Evolutionary conservation across 768 basidiomycete species (phyloP).

Genomic region (Trametes villosa): DNA sequence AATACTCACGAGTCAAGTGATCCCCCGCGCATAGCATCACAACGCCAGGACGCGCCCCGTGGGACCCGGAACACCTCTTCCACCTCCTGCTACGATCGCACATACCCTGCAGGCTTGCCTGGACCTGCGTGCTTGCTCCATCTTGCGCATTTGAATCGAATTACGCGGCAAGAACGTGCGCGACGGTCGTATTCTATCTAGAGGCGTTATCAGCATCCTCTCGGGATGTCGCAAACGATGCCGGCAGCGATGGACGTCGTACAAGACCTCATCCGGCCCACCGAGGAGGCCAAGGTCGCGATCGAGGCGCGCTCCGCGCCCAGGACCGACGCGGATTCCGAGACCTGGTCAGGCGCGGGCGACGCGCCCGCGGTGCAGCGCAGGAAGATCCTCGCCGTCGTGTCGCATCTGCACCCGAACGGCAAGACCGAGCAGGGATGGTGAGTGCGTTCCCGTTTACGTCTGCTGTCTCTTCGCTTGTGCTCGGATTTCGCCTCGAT

Average conservation of each 20-base stretch:
- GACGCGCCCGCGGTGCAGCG: constrained; percentile 2
- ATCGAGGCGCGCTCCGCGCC: constrained; percentile 40
- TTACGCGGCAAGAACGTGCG: neutral
- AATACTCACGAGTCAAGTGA: too few relatives aligned
- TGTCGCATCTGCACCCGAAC: constrained; percentile 43
- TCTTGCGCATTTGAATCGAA: too few relatives aligned
- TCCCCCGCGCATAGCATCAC: too few relatives aligned
- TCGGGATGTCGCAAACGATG: neutral
- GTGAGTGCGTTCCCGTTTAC: constrained; percentile 12
- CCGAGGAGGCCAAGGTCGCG: constrained; percentile 51
- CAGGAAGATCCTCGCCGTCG: constrained; percentile 24
- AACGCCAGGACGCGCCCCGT: neutral
- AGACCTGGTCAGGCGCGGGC: constrained; percentile 12
- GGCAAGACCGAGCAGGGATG: constrained; percentile 43
- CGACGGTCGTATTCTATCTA: neutral
- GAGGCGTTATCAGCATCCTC: neutral
- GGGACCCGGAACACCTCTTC: constrained; percentile 9
- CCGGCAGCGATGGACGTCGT: constrained; percentile 15
- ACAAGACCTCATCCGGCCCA: constrained; percentile 36
- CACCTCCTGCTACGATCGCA: neutral
- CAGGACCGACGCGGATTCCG: constrained; percentile 7
- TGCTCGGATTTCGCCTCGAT: too few relatives aligned
- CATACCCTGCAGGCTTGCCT: neutral
- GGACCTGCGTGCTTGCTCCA: neutral
- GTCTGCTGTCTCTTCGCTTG: neutral